A percentile compares a stretch with the other conserved stretches of the same genome.
Conservation (phyloP, 495 filamentous ascomycete genomes). For the Podospora comata region DNA sequence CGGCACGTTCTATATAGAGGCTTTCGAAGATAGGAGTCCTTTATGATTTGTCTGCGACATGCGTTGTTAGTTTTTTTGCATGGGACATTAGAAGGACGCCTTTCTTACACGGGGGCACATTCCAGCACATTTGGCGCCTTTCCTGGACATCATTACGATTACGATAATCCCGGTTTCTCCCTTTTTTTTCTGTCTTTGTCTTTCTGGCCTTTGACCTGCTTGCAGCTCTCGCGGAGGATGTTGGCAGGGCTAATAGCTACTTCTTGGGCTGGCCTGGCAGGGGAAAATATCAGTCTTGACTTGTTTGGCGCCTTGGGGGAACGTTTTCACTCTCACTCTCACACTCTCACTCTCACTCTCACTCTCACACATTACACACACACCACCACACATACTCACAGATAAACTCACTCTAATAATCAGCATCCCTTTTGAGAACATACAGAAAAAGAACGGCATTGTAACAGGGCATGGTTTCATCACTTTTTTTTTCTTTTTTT, state of each 20-base stretch:
- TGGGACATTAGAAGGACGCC: slow-evolving; percentile 36
- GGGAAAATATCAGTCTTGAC: slow-evolving; percentile 7
- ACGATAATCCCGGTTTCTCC: slow-evolving; percentile 25
- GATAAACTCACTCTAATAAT: slow-evolving; percentile 33
- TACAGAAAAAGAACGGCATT: slow-evolving; percentile 25
- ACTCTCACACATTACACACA: neutral
- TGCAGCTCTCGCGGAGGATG: slow-evolving; percentile 11
- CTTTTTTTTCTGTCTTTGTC: slow-evolving; percentile 15
- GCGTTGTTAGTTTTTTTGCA: slow-evolving; percentile 30
- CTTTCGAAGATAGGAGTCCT: slow-evolving; percentile 24
- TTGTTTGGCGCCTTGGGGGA: slow-evolving; percentile 10
- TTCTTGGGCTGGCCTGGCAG: slow-evolving; percentile 15
- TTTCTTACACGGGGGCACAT: slow-evolving; percentile 32
- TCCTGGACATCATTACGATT: slow-evolving; percentile 30
- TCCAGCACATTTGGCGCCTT: slow-evolving; percentile 23
- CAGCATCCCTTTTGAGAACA: slow-evolving; percentile 27
- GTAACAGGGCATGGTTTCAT: slow-evolving; percentile 18
- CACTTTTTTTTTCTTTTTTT: slow-evolving; percentile 3
- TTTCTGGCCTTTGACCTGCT: slow-evolving; percentile 19
- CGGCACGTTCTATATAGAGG: slow-evolving; percentile 27
- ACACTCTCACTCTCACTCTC: slow-evolving; percentile 1
- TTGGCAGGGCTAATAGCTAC: slow-evolving; percentile 15
- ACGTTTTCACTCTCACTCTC: slow-evolving; percentile 10
- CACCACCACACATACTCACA: slow-evolving; percentile 9
- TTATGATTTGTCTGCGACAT: slow-evolving; percentile 33